Conservation (phyloP, 495 filamentous ascomycete genomes). For the Antarctomyces pellizariae region DNA sequence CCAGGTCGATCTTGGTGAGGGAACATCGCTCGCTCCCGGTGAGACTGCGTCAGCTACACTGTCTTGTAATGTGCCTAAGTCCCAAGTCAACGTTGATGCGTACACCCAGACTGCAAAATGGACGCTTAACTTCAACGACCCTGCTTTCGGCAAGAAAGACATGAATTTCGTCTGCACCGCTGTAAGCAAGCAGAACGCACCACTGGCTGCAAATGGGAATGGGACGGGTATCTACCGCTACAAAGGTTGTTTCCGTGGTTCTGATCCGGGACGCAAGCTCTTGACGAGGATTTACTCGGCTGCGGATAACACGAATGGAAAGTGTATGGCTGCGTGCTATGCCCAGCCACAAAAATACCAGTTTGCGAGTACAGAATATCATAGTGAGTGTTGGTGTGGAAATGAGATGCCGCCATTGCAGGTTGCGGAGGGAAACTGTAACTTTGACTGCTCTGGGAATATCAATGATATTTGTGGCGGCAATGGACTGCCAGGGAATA, state of each 20-base stretch:
- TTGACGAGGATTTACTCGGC: constrained; percentile 13
- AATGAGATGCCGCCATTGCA: constrained; percentile 11
- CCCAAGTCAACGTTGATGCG: constrained; percentile 21
- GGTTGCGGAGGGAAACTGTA: constrained; percentile 15
- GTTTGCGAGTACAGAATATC: constrained; percentile 27
- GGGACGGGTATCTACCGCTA: constrained; percentile 17
- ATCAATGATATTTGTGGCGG: constrained; percentile 16
- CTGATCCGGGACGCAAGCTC: constrained; percentile 18
- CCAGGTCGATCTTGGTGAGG: constrained; percentile 24
- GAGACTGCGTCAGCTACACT: constrained; percentile 18
- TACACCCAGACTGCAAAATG: constrained; percentile 18
- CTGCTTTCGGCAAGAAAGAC: constrained; percentile 17
- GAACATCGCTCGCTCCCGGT: constrained; percentile 19
- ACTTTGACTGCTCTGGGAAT: constrained; percentile 16
- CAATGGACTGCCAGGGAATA: constrained; percentile 13
- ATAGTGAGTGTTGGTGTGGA: constrained; percentile 26
- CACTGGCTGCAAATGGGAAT: constrained; percentile 13
- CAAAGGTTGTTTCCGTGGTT: constrained; percentile 19
- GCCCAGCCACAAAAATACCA: constrained; percentile 13
- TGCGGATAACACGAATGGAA: constrained; percentile 14
- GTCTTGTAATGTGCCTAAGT: constrained; percentile 21
- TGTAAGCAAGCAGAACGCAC: constrained; percentile 17
- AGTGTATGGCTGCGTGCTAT: constrained; percentile 18
- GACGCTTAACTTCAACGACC: constrained; percentile 23
- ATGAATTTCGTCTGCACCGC: constrained; percentile 17